Base-by-base conservation (phyloP, 2,329 filamentous ascomycete species). In the Amauroascus niger region DNA sequence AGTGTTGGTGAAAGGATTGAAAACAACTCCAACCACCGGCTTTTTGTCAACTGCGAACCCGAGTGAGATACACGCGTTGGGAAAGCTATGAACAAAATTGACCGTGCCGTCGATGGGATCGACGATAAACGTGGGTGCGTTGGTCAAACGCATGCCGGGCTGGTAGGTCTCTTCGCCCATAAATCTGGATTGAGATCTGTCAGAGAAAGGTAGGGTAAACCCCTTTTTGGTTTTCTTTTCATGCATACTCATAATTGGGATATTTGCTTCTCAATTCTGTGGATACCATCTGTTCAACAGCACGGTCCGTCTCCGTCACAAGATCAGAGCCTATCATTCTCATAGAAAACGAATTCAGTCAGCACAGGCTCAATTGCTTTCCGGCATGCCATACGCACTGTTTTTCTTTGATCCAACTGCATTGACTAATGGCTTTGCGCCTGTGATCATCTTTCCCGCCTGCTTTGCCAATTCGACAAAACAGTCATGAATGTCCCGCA, bases 51-150 rank as follows among this genome's bases (percentile, higher is more conserved):
- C 63, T 1, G 77, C 71, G 51, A 83, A 74, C 1, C 80, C 80
- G 14, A 83, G 71, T 4, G 78, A 81, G 57, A 83, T 77, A 62
- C 72, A 76, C 28, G 80, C 75, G 62, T 78, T 80, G 1, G 77
- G 77, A 62, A 80, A 75, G 20, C 72, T 71, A 64, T 83, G 81
- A n/a, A 83, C 77, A 59, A 84, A 82, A 67, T 83, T 83, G 24
- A 79, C 79, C 2, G 80, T 83, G 49, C 81, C 81, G 64, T 84
- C 81, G 49, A 83, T 82, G 4, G 81, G 80, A 62, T 84, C 81
- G 57, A 79, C 75, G 55, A 83, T 73, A 67, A 83, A 82, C 2
- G 80, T 83, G 2, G 80, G 80, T 1, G 67, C 69, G 22, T 71
- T 55, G 0, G 74, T 77, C 44, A 83, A 70, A n/a, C 63, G 69